Percentiles rank a stretch among this genome's conserved stretches.
phyloP scores from a whole-genome alignment of 169 alveolate species.

The Plasmodium gonderi region DNA sequence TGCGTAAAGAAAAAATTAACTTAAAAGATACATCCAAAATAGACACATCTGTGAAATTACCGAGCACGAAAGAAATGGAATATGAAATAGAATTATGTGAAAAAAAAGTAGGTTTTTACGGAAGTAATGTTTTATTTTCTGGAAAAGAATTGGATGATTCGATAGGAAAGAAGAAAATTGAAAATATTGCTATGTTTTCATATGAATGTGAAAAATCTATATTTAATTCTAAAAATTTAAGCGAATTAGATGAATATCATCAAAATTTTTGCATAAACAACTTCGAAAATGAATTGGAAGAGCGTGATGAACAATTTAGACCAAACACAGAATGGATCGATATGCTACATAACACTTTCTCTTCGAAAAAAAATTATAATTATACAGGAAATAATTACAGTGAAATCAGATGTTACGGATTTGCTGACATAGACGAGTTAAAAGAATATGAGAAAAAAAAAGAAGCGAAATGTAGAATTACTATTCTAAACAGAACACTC shows the following conservation, averaged over 20 bases:
- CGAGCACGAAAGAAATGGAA: not conserved
- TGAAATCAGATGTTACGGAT: conserved; percentile 63
- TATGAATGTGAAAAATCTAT: conserved; percentile 70
- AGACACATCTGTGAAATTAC: conserved; percentile 25
- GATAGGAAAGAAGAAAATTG: conserved; percentile 36
- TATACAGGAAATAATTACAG: conserved; percentile 9
- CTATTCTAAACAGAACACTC: conserved; percentile 18
- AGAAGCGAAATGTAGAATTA: conserved; percentile 38
- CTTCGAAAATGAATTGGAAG: conserved; percentile 11
- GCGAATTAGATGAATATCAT: conserved; percentile 44
- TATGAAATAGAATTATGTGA: conserved; percentile 46
- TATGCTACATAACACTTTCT: conserved; percentile 43
- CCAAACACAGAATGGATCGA: conserved; percentile 56
- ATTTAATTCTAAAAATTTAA: conserved; percentile 24
- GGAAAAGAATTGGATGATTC: conserved; percentile 41
- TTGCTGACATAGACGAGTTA: conserved; percentile 60
- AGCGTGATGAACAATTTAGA: conserved; percentile 5
- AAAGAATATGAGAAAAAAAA: conserved; percentile 37
- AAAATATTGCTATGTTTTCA: conserved; percentile 65
- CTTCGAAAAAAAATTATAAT: conserved; percentile 39
- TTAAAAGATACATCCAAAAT: conserved; percentile 10
- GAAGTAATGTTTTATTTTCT: conserved; percentile 22
- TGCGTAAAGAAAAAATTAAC: conserved; percentile 22
- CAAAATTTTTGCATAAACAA: conserved; percentile 41
- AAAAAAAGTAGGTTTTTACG: conserved; percentile 41